Evolutionary conservation across 2,329 filamentous ascomycete species (phyloP), one percentile per base, ranked within the genome.

Genomic region (Botrytis elliptica): DNA sequence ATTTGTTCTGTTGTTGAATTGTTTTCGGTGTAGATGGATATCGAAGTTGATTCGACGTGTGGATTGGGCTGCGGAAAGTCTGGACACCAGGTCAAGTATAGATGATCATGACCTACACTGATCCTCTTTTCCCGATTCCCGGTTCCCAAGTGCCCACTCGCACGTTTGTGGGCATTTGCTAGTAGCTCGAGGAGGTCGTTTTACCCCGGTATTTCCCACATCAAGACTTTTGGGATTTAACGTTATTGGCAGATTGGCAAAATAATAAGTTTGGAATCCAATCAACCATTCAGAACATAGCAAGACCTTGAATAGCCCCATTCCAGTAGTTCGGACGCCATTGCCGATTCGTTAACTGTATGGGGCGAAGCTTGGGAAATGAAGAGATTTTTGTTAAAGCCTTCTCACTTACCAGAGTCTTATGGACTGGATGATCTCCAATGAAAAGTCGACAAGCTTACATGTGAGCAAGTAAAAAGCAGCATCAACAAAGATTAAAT

Each of bases 361-460:
- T 33, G 65, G 9, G 65, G 65, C 65, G 46, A 52, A 49, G 9
- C 10, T 52, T 67, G 59, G 36, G 44, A 52, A 20, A 67, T 67
- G 64, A 52, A 67, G 64, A 67, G 49, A 67, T 52, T 55, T 67
- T 57, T 55, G 49, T 42, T 55, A 7, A 67, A 67, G 33, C n/a
- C 44, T 67, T 38, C 12, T 38, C 49, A 67, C 65, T 55, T 40
- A 42, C 36, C 33, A 18, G 49, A 55, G 10, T n/a, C 49, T 55
- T n/a, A 40, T 22, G 18, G 12, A n/a, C 42, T 38, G 40, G 65
- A 55, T 16, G 22, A 55, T 55, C 46, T 29, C 36, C 65, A 55
- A 67, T 40, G 65, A 67, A 67, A 67, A 40, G 4, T 40, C 25
- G 46, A 29, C 38, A 40, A 67, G 55, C 65, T 67, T 67, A 67